Evolutionary conservation across 768 basidiomycete genomes (phyloP).

Genomic region (Plicaturopsis crispa): DNA sequence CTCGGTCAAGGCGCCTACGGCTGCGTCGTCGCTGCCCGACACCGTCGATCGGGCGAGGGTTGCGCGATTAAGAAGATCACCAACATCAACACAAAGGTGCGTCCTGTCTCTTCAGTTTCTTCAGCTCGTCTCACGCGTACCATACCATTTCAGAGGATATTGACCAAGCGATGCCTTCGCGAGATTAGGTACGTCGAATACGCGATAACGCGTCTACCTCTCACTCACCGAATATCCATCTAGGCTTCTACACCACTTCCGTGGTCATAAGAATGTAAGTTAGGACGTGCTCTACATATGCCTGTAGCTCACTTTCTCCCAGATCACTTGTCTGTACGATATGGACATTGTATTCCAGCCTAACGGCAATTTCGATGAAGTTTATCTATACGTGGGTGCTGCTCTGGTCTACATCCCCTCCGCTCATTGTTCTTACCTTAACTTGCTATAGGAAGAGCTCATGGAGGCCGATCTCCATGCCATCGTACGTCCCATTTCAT

Average conservation of each 20-base stretch:
- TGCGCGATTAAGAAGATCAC: constrained; percentile 97
- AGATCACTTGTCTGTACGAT: constrained; percentile 97
- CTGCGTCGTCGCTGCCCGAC: constrained; percentile 81
- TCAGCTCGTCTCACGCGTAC: constrained; percentile 15
- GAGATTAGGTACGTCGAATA: constrained; percentile 74
- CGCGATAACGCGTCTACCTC: neutral
- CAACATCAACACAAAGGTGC: constrained; percentile 84
- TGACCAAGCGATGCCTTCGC: constrained; percentile 92
- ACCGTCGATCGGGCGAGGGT: constrained; percentile 76
- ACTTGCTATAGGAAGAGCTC: constrained; percentile 94
- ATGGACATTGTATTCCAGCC: constrained; percentile 97
- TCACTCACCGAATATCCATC: neutral
- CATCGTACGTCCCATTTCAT: constrained; percentile 51
- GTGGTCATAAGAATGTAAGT: constrained; percentile 95
- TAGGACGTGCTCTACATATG: constrained; percentile 1
- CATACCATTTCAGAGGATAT: constrained; percentile 56
- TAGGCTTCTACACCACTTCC: constrained; percentile 93
- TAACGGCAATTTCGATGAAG: constrained; percentile 90
- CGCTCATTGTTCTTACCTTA: constrained; percentile 4
- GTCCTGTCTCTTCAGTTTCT: constrained; percentile 6
- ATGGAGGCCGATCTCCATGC: constrained; percentile 99
- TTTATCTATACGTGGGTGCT: constrained; percentile 76
- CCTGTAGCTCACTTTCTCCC: constrained; percentile 1
- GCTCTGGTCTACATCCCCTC: constrained; percentile 1
- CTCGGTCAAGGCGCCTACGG: constrained; percentile 96